Evolutionary conservation across 2,329 filamentous ascomycete species (phyloP).

Genomic region (Penicillium sp.): DNA sequence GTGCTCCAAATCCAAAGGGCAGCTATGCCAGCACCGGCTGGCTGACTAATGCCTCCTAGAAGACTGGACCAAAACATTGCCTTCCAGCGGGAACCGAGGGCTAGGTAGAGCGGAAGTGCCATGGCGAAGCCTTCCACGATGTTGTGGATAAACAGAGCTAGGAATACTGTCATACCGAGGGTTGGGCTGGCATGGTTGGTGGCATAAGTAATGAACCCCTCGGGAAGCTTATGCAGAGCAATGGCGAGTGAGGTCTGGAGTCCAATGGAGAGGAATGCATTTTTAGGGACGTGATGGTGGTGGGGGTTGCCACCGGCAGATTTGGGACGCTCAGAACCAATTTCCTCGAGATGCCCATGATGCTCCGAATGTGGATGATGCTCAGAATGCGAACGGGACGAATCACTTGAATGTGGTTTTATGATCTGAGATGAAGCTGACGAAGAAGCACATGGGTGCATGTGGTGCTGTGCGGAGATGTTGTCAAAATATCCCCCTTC

Average conservation of each 20-base stretch:
- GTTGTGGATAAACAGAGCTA: conserved; percentile 96
- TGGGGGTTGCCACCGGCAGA: conserved; percentile 52
- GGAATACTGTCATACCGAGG: conserved; percentile 87
- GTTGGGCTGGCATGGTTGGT: conserved; percentile 93
- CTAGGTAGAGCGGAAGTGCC: conserved; percentile 88
- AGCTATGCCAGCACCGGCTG: conserved; percentile 78
- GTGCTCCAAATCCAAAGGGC: conserved; percentile 82
- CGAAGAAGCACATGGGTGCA: not conserved
- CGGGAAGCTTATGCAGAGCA: conserved; percentile 92
- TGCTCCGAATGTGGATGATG: not conserved
- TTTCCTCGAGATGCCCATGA: conserved; percentile 14
- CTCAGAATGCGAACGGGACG: not conserved
- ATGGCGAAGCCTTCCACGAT: conserved; percentile 96
- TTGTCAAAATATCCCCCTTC: conserved; percentile 19
- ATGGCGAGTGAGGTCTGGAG: conserved; percentile 95
- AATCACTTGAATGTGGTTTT: conserved; percentile 3
- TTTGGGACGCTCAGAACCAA: conserved; percentile 11
- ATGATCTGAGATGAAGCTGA: conserved; percentile 13
- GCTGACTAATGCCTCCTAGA: conserved; percentile 83
- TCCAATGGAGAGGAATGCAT: conserved; percentile 92
- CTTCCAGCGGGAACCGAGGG: conserved; percentile 72
- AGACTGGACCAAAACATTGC: conserved; percentile 83
- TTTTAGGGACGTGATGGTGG: conserved; percentile 92
- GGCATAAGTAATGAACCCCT: conserved; percentile 84
- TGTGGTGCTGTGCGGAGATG: conserved; percentile 11